Evolutionary conservation across 768 basidiomycete genomes (phyloP).

Genomic region (Amanita pseudoporphyria): DNA sequence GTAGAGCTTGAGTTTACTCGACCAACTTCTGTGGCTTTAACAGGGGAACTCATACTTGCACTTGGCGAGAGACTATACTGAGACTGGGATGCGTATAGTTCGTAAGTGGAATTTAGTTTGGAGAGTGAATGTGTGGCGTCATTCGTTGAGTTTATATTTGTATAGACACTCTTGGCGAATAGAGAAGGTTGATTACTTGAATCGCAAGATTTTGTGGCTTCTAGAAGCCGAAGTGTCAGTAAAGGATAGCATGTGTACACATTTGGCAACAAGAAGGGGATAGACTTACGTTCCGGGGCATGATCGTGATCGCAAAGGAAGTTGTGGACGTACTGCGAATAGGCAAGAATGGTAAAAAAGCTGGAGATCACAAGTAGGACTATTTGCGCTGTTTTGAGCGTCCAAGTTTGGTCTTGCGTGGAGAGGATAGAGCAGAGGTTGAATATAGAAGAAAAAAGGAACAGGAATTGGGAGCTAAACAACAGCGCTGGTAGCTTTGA

Average conservation of each 20-base stretch:
- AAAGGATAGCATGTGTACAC: background rate
- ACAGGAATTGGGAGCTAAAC: conserved; percentile 2
- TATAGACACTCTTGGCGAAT: conserved; percentile 1
- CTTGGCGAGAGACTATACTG: background rate
- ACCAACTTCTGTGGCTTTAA: background rate
- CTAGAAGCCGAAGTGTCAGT: conserved; percentile 1
- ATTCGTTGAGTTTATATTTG: background rate
- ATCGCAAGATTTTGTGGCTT: background rate
- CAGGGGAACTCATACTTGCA: background rate
- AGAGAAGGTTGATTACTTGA: background rate
- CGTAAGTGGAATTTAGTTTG: no score
- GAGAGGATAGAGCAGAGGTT: background rate
- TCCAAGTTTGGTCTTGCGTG: background rate
- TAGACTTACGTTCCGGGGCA: conserved; percentile 1
- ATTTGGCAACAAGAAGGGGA: background rate
- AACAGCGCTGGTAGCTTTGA: background rate
- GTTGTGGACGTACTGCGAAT: background rate
- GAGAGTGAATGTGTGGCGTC: background rate
- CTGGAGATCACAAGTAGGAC: background rate
- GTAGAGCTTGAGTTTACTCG: conserved; percentile 1
- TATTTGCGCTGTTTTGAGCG: background rate
- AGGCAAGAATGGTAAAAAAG: background rate
- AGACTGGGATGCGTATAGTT: background rate
- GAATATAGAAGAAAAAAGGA: conserved; percentile 2
- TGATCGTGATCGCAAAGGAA: background rate